Conservation (phyloP, 2,329 filamentous ascomycete genomes). For the Niveomyces coronatus region DNA sequence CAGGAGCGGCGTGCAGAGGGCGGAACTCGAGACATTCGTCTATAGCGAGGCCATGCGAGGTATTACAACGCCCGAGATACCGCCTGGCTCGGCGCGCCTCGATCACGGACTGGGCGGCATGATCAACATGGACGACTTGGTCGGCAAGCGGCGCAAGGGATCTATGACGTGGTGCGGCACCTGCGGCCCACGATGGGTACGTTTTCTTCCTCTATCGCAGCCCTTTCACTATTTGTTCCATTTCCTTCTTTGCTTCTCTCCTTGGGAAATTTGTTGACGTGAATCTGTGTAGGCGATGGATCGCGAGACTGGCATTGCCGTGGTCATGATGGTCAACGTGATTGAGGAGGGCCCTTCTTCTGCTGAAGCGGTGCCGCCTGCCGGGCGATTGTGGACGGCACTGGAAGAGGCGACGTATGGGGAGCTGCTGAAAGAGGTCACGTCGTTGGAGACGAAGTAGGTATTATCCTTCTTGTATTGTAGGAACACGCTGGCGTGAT, state of each 20-base stretch:
- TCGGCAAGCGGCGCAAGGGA: constrained; percentile 29
- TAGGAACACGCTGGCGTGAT: too few species aligned
- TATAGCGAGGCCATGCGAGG: constrained; percentile 13
- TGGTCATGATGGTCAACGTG: constrained; percentile 9
- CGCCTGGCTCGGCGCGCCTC: constrained; percentile 19
- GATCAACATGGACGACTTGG: constrained; percentile 28
- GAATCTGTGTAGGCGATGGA: constrained; percentile 19
- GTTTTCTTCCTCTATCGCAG: background rate
- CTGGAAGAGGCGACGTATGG: constrained; percentile 3
- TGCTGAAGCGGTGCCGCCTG: background rate
- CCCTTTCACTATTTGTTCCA: background rate
- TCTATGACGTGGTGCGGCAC: constrained; percentile 35
- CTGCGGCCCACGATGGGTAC: constrained; percentile 31
- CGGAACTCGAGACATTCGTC: constrained; percentile 12
- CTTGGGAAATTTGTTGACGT: too few species aligned
- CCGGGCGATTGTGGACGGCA: constrained; percentile 4
- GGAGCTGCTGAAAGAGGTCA: constrained; percentile 1
- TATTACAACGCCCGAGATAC: constrained; percentile 28
- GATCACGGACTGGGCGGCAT: constrained; percentile 29
- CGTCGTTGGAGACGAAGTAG: too few species aligned
- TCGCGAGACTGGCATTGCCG: constrained; percentile 13
- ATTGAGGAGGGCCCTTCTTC: constrained; percentile 3
- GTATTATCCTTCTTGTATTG: too few species aligned
- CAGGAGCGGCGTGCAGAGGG: constrained; percentile 17
- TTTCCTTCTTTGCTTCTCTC: background rate